Base-by-base conservation (phyloP, 768 basidiomycete genomes). In the Rhodotorula graminis region DNA sequence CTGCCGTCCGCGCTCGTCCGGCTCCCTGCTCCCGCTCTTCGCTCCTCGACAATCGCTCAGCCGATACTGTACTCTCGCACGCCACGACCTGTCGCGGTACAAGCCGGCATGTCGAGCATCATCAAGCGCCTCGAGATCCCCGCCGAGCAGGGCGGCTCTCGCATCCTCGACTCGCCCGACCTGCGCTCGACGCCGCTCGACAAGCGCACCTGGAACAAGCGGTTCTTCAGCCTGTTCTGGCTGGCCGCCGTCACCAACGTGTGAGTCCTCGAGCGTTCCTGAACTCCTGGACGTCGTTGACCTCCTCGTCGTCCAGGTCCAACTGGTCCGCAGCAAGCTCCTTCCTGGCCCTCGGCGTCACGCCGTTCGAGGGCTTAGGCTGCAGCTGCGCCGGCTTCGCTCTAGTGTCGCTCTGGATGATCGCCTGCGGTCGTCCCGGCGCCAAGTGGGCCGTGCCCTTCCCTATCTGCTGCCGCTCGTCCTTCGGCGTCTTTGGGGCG, bases 351-450 rank as follows among this genome's bases (percentile, higher is more conserved):
- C 56, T 63, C 14, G 70, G 70, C 19, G 27, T 66, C n/a, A 52
- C 47, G 0, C 52, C 31, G 47, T 71, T 44, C 53, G 61, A 66
- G 25, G 70, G 61, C 1, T 25, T 71, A n/a, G 65, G 52, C 14
- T 61, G 60, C 27, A 8, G 46, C 15, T 63, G 61, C 3, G 70
- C 65, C 1, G 70, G 70, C 23, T 27, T 66, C 47, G 47, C 29
- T 9, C 3, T 33, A 9, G 29, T 63, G n/a, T 66, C 65, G 0
- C 33, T 44, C 2, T 60, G 92, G 81, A 85, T 92, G 73, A 87
- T 88, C 37, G 78, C 88, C 72, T 92, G 91, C 78, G 90, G 89
- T 33, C 86, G 90, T 40, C 88, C 88, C 16, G 89, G 90, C 62
- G 90, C 90, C 4, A 33, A 31, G 21, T 57, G 33, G 31, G 37